A percentile compares a stretch with the other conserved stretches of the same genome.
Conservation (phyloP, 2,329 filamentous ascomycete species). For the Thielaviopsis musarum region DNA sequence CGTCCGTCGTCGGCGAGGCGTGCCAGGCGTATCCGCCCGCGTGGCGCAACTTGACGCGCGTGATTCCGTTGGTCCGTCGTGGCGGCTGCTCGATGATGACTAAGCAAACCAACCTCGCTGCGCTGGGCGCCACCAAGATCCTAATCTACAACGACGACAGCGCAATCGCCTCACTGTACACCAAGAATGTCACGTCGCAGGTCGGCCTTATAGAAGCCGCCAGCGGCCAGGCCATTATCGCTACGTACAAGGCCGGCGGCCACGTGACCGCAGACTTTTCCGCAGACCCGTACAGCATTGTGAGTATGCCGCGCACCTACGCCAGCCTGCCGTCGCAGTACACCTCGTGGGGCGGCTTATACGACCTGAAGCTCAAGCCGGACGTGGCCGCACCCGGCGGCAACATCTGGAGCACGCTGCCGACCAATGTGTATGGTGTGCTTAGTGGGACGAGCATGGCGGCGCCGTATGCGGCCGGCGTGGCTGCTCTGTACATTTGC, state of each 20-base stretch:
- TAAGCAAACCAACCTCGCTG: constrained; percentile 18
- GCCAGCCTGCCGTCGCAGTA: constrained; percentile 28
- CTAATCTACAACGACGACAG: constrained; percentile 23
- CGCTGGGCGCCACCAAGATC: constrained; percentile 17
- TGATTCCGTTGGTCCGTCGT: constrained; percentile 18
- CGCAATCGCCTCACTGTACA: constrained; percentile 2
- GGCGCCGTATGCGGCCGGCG: constrained; percentile 35
- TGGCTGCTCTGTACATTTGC: constrained; percentile 28
- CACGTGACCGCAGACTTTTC: constrained; percentile 27
- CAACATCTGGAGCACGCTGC: constrained; percentile 33
- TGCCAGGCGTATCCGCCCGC: constrained; percentile 17
- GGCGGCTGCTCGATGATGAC: constrained; percentile 18
- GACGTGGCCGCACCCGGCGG: constrained; percentile 33
- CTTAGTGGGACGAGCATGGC: constrained; percentile 41
- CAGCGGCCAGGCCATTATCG: constrained; percentile 17
- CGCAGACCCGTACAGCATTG: constrained; percentile 16
- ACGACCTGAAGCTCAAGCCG: constrained; percentile 33
- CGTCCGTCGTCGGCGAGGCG: constrained; percentile 15
- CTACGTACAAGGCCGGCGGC: constrained; percentile 15
- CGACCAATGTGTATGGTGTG: constrained; percentile 26
- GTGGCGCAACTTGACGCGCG: constrained; percentile 14
- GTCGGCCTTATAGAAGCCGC: constrained; percentile 13
- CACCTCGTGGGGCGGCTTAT: constrained; percentile 35
- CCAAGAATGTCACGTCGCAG: constrained; percentile 5
- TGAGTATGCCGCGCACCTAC: constrained; percentile 14